Base-by-base conservation (phyloP, 345 rosid genomes). In the Brassica rapa region DNA sequence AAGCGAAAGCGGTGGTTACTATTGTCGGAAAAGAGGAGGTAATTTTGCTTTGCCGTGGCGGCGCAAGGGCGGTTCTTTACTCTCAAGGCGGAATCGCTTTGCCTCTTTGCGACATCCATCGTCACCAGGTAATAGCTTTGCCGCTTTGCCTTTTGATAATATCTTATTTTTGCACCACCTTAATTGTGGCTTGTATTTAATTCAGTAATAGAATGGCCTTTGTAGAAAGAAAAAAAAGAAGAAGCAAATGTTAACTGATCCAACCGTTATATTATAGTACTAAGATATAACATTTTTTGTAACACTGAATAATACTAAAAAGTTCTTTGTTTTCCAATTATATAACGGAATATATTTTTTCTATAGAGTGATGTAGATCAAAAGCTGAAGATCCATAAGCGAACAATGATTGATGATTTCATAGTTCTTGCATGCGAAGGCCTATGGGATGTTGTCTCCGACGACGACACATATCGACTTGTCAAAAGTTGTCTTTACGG, bases 351-450 rank as follows among this genome's bases (percentile, higher is more conserved):
- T 16, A 16, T 8, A 35, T 1, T 16, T 16, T 64, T 23, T 64
- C 59, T 30, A 51, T 70, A 83, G 82, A 24, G 55, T 32, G 82
- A 53, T 53, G 71, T 0, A 21, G 72, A 80, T 19, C 51, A 63
- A 57, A 56, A 21, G 19, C 4, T 75, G 11, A 74, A 74, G 75
- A 56, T 80, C 15, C 76, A 80, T 56, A 62, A 82, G 43, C 71
- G 90, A 70, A 84, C 78, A 0, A 64, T 79, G 19, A 32, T 39
- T 1, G 93, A 94, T 46, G 92, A 90, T 24, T 92, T 89, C 78
- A 85, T 94, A 3, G 86, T 92, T 39, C 84, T 90, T 29, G 95
- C 93, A 1, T 89, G 90, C 6, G 94, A 92, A 16, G 96, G 94
- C n/a, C 64, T 94, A 19, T 92, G 97, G 96, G 91, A 88, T 10